A percentile compares a stretch with the other conserved stretches of the same genome.
Evolutionary conservation across 805 yeast genomes (phyloP).

Genomic region (Yarrowia porcina): DNA sequence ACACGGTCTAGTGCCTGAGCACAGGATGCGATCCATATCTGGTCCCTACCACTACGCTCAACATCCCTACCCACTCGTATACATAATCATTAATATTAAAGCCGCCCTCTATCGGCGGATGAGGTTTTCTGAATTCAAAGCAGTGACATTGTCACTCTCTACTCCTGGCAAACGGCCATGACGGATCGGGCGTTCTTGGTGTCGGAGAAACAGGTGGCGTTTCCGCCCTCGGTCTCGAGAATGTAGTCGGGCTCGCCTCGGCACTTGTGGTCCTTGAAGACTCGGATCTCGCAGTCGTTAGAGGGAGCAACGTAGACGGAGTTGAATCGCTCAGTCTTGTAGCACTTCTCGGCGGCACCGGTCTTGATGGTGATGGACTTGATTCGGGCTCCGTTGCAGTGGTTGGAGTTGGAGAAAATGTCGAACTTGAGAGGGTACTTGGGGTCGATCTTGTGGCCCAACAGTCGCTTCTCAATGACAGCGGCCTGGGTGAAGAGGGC

Average conservation of each 20-base stretch:
- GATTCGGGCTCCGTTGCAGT: conserved; percentile 26
- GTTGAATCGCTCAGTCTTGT: conserved; percentile 25
- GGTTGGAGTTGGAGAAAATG: conserved; percentile 26
- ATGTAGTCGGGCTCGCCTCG: conserved; percentile 15
- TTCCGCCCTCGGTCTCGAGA: conserved; percentile 13
- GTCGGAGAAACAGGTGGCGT: conserved; percentile 22
- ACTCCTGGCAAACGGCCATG: conserved; percentile 21
- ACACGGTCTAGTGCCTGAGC: too few species aligned
- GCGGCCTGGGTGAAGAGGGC: conserved; percentile 23
- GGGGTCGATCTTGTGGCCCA: conserved; percentile 23
- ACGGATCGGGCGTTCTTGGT: conserved; percentile 24
- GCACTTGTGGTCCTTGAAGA: conserved; percentile 25
- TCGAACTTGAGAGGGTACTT: conserved; percentile 25
- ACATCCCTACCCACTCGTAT: too few species aligned
- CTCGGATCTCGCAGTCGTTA: conserved; percentile 22
- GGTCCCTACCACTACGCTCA: too few species aligned
- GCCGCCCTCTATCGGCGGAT: not conserved
- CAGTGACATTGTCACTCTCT: not conserved
- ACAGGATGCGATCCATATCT: too few species aligned
- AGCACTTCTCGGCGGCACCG: conserved; percentile 5
- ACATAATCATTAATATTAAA: conserved; percentile 3
- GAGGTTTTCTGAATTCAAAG: too few species aligned
- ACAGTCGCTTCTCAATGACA: conserved; percentile 8
- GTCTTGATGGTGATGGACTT: conserved; percentile 26
- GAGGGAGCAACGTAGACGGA: conserved; percentile 19